Conservation (phyloP, 106 monocot species). For the Gastrodia elata region DNA sequence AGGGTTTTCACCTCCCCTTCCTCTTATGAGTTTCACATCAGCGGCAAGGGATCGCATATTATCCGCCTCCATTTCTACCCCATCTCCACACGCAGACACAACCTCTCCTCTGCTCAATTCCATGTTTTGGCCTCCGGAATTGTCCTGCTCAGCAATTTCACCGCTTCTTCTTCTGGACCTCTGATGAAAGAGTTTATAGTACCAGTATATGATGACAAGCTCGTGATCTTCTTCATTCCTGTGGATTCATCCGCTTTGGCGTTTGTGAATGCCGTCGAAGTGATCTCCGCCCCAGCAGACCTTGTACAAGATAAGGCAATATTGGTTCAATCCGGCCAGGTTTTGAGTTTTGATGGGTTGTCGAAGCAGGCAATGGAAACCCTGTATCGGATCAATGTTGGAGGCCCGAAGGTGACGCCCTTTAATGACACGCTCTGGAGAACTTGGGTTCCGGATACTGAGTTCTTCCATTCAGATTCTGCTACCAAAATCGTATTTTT, state of each 20-base stretch:
- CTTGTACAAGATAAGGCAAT: conserved; percentile 42
- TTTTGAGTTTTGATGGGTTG: conserved; percentile 25
- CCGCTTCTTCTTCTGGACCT: conserved; percentile 8
- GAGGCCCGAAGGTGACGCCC: conserved; percentile 72
- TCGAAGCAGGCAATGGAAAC: conserved; percentile 49
- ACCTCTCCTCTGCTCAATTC: conserved; percentile 45
- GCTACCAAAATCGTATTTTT: conserved; percentile 19
- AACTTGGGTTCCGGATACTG: conserved; percentile 60
- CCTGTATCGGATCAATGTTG: conserved; percentile 63
- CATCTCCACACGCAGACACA: conserved; percentile 20
- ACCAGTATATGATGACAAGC: conserved; percentile 23
- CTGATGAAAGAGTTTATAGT: conserved; percentile 71
- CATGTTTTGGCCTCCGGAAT: conserved; percentile 40
- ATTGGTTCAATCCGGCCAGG: conserved; percentile 18
- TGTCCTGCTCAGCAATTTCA: conserved; percentile 51
- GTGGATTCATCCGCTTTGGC: conserved; percentile 35
- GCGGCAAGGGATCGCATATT: conserved; percentile 27
- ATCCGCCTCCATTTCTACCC: conserved; percentile 85
- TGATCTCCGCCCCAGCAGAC: conserved; percentile 53
- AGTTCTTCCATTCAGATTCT: conserved; percentile 19
- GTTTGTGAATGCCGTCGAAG: conserved; percentile 79
- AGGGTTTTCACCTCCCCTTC: conserved; percentile 48
- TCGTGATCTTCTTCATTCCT: conserved; percentile 54
- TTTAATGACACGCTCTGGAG: conserved; percentile 91
- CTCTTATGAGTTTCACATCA: conserved; percentile 50